Base-by-base conservation (phyloP, 495 filamentous ascomycete species). In the Neurospora sp. region DNA sequence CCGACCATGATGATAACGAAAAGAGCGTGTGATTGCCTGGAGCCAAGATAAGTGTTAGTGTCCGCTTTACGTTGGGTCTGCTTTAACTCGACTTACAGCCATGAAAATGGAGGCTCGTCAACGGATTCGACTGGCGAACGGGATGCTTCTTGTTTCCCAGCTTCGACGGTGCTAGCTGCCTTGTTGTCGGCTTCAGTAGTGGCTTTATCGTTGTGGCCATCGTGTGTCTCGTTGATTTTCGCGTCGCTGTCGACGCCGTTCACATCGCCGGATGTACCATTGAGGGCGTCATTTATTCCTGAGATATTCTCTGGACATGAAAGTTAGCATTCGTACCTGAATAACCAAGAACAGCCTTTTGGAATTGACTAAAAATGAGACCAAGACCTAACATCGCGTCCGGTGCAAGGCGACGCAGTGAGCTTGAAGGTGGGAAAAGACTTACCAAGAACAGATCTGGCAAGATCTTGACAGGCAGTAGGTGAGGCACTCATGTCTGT, bases 1-100 rank as follows among this genome's bases (percentile, higher is more conserved):
- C 87, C 86, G 39, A 87, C 83, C 2, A 88, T 76, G 71, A 84
- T 78, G 40, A 87, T 85, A 45, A 84, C 84, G 70, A 88, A 87
- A 27, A 85, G 79, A 0, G 86, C 83, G 71, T 88, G 87, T n/a
- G 85, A 83, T 9, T 84, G 76, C 22, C 87, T 88, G 71, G 40
- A 72, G 14, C 9, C 40, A 35, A 38, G 40, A 39, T 27, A 16
- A 31, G 14, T 68, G 74, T 75, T 38, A 76, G 72, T 61, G 69
- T 59, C 9, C 38, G 16, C 70, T 68, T 45, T 4, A 8, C 0
- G 14, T 16, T 12, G 31, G 38, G 10, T n/a, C 20, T 14, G 59
- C 37, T 48, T 27, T n/a, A 53, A 3, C 6, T 45, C 9, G 40
- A 76, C 80, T 76, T 76, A 81, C 80, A 82, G 77, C 80, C 80